These are phyloP conservation scores for Globisporangium abappressorium DNA, from an alignment of 352 stramenopile species.

Conservation along the genomic window DNA sequence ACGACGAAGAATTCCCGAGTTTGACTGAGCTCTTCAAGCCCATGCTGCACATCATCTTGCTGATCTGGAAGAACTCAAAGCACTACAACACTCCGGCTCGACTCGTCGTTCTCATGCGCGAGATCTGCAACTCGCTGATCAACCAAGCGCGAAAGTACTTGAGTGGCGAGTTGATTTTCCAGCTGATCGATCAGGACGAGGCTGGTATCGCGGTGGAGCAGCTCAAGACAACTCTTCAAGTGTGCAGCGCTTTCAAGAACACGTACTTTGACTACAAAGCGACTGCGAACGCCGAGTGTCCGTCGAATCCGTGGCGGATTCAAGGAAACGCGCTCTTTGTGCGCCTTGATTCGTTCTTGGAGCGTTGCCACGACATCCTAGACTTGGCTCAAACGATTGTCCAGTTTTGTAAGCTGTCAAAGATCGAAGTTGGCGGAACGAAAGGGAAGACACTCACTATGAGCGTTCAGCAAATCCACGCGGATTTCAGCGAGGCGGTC, in stretches of 20 bases:
- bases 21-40: constrained; percentile 95
- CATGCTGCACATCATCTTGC: constrained; percentile 97
- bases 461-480: constrained; percentile 94
- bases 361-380: constrained; percentile 97
- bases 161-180: constrained; percentile 95
- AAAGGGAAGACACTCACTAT: constrained; percentile 95
- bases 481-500: constrained; percentile 94
- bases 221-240: constrained; percentile 91
- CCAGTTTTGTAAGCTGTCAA: constrained; percentile 97
- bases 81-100: constrained; percentile 97
- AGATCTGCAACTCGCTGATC: constrained; percentile 98
- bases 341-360: constrained; percentile 96
- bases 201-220: constrained; percentile 92
- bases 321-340: constrained; percentile 98
- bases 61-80: constrained; percentile 99
- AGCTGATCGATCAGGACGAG: constrained; percentile 96
- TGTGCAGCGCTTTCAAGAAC: constrained; percentile 96
- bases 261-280: constrained; percentile 99
- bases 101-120: constrained; percentile 96
- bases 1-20: constrained; percentile 93
- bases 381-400: constrained; percentile 98
- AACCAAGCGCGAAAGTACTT: constrained; percentile 92
- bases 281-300: constrained; percentile 95
- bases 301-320: constrained; percentile 97
- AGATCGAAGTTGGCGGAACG: constrained; percentile 97